Evolutionary conservation across 352 stramenopile species (phyloP).

Genomic region (Phytophthora melonis): DNA sequence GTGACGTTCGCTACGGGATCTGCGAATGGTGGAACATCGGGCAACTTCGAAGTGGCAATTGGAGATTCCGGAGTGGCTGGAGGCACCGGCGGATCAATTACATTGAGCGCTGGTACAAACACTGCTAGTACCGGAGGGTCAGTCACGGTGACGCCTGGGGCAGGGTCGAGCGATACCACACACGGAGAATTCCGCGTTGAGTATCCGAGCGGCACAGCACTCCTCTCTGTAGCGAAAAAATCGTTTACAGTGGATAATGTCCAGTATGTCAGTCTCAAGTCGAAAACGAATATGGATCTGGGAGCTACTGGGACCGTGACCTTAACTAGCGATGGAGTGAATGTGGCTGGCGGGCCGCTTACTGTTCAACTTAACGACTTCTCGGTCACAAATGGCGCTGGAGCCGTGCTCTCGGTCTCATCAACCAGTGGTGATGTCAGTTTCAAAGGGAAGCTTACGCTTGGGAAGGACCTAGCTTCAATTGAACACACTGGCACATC

Average conservation of each 20-base stretch:
- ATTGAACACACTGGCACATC: constrained; percentile 46
- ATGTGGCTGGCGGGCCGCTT: constrained; percentile 39
- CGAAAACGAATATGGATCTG: constrained; percentile 43
- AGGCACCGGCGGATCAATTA: constrained; percentile 40
- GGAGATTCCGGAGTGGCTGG: constrained; percentile 38
- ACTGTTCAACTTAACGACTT: constrained; percentile 43
- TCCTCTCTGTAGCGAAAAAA: constrained; percentile 47
- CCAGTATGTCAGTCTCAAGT: constrained; percentile 41
- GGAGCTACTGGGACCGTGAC: constrained; percentile 39
- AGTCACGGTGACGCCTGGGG: constrained; percentile 52
- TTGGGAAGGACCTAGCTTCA: constrained; percentile 26
- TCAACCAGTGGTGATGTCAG: constrained; percentile 36
- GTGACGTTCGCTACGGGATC: constrained; percentile 47
- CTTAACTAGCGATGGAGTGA: constrained; percentile 36
- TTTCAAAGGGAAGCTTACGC: constrained; percentile 34
- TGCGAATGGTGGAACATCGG: constrained; percentile 34
- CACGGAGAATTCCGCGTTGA: constrained; percentile 57
- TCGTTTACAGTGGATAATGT: constrained; percentile 49
- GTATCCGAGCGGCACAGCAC: constrained; percentile 32
- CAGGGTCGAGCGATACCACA: constrained; percentile 26
- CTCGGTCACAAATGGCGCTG: constrained; percentile 16
- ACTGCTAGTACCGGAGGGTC: constrained; percentile 37
- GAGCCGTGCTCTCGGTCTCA: constrained; percentile 29
- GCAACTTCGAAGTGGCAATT: constrained; percentile 50
- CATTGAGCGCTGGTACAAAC: constrained; percentile 50